Percentiles rank a stretch among this genome's conserved stretches.
Conservation (phyloP, 2,329 filamentous ascomycete species). For the Trichoderma sp. region DNA sequence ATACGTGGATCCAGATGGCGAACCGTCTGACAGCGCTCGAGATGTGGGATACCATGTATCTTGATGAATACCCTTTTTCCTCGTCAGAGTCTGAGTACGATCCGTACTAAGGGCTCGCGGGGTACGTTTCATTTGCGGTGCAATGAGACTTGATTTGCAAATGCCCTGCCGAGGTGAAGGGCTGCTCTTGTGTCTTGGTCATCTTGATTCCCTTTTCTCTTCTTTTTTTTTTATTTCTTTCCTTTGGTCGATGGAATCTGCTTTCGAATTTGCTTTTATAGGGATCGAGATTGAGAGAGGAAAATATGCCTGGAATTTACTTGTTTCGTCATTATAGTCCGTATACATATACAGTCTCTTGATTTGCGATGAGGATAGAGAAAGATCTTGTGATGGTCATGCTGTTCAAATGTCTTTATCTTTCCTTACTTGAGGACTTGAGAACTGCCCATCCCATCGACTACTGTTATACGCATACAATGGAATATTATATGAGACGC, state of each 20-base stretch:
- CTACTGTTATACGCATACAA: no score
- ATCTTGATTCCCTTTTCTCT: neutral
- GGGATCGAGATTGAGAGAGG: neutral
- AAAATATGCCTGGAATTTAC: neutral
- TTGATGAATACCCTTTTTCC: neutral
- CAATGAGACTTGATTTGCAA: neutral
- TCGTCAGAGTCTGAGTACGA: neutral
- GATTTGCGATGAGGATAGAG: neutral
- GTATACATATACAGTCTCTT: neutral
- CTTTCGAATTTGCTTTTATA: neutral
- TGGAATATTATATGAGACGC: no score
- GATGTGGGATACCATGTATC: constrained; percentile 30
- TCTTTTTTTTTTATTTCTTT: neutral
- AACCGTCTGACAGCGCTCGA: constrained; percentile 33
- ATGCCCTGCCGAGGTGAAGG: neutral
- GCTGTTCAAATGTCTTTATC: no score
- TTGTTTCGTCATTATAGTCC: neutral
- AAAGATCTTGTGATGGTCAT: neutral
- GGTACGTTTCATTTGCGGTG: neutral
- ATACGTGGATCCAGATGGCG: constrained; percentile 30
- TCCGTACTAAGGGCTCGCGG: neutral
- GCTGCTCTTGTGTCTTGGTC: neutral
- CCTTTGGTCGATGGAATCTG: constrained; percentile 1
- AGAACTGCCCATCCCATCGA: no score
- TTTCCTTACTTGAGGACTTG: no score